Conservation (phyloP, 2,329 filamentous ascomycete species). For the Calonectria ilicicola region DNA sequence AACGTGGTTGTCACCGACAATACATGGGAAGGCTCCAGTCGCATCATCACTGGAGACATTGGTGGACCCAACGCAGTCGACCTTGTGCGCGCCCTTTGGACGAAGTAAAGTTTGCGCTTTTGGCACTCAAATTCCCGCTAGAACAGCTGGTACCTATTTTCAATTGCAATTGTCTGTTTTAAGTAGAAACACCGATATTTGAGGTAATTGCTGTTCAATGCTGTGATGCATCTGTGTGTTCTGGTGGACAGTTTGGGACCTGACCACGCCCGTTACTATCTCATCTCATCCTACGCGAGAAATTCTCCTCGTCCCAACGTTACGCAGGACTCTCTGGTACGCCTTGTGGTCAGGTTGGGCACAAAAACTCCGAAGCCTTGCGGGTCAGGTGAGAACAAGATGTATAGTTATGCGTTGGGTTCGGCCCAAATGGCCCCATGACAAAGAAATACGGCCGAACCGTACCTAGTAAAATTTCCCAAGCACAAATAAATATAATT, state of each 20-base stretch:
- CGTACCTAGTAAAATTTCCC: too few relatives aligned
- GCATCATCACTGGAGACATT: background rate
- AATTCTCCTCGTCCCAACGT: background rate
- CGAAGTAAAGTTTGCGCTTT: background rate
- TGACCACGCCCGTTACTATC: background rate
- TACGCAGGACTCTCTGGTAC: background rate
- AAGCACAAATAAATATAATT: background rate
- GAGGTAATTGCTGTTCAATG: background rate
- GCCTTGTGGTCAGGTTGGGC: background rate
- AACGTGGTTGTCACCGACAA: background rate
- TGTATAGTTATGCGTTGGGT: background rate
- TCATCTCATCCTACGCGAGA: background rate
- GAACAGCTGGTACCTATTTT: background rate
- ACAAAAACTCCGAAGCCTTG: background rate
- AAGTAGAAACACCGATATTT: background rate
- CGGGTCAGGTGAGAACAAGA: background rate
- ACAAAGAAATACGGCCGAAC: too few relatives aligned
- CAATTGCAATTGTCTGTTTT: background rate
- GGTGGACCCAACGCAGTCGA: background rate
- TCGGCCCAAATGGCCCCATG: background rate
- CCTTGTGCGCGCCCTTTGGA: background rate
- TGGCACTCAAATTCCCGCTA: background rate
- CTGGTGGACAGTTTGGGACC: background rate
- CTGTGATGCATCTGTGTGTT: background rate
- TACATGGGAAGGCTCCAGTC: too few relatives aligned